Evolutionary conservation across 164 flowering plant species (phyloP).

Genomic region (Annona cherimola): DNA sequence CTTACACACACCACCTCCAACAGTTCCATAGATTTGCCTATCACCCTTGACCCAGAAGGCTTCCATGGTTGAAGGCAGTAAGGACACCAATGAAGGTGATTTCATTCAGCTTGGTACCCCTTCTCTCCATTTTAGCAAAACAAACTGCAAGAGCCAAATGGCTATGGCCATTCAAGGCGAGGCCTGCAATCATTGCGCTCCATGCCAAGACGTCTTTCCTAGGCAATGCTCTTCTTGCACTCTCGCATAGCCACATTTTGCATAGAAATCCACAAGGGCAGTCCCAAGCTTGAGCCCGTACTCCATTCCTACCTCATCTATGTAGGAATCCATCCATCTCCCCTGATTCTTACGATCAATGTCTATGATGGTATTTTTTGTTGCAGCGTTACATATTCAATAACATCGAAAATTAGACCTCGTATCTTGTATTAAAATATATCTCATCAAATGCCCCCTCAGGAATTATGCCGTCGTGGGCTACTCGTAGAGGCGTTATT

Average conservation of each 20-base stretch:
- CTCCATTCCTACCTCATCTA: not conserved
- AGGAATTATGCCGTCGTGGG: too few species aligned
- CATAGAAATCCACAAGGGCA: conserved; percentile 13
- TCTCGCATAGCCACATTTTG: conserved; percentile 13
- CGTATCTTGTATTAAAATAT: too few species aligned
- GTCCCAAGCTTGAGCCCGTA: conserved; percentile 13
- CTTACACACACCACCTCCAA: too few species aligned
- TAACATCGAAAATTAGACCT: too few species aligned
- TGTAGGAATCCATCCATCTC: conserved; percentile 16
- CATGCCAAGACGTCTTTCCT: conserved; percentile 15
- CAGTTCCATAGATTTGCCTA: too few species aligned
- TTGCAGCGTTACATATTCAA: too few species aligned
- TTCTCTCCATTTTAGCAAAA: conserved; percentile 15
- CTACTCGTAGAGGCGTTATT: too few species aligned
- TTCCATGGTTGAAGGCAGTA: conserved; percentile 17
- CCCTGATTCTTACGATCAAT: too few species aligned
- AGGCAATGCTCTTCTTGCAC: conserved; percentile 1
- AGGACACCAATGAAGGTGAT: conserved; percentile 15
- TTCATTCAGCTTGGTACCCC: conserved; percentile 8
- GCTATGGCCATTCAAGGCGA: conserved; percentile 13
- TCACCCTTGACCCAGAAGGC: conserved; percentile 12
- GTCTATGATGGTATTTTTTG: too few species aligned
- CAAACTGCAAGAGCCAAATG: conserved; percentile 1
- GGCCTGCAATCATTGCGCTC: conserved; percentile 20
- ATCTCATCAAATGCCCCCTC: too few species aligned